A percentile compares a stretch with the other conserved stretches of the same genome.
These are phyloP conservation scores for Pseudonitzschia pungens DNA, from an alignment of 108 stramenopile genomes.

Conservation along the genomic window DNA sequence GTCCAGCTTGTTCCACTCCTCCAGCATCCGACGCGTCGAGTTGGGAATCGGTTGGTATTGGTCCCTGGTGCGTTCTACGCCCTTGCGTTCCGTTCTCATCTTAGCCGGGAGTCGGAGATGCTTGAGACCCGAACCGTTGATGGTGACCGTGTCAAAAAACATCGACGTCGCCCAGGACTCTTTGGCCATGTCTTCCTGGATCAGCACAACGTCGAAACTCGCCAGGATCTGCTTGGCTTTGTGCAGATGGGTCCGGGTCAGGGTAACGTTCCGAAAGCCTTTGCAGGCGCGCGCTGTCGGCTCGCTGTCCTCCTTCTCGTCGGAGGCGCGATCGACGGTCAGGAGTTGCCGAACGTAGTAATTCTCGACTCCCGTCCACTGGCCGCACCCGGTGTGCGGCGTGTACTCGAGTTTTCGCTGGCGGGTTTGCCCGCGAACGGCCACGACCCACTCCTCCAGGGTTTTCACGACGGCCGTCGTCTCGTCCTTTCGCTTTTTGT, in stretches of 20 bases:
- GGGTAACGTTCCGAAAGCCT: conserved; percentile 3
- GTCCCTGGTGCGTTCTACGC: not conserved
- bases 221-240: conserved; percentile 16
- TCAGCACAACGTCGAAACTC: conserved; percentile 19
- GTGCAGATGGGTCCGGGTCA: conserved; percentile 9
- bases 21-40: not conserved
- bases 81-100: not conserved
- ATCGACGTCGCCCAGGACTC: not conserved
- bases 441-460: conserved; percentile 16
- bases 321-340: conserved; percentile 12
- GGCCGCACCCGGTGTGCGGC: conserved; percentile 14
- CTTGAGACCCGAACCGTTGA: no score
- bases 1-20: conserved; percentile 21
- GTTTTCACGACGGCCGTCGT: not conserved
- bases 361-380: conserved; percentile 21
- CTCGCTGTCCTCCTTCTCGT: not conserved
- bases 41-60: not conserved
- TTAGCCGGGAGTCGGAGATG: not conserved
- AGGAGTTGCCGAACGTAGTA: conserved; percentile 21
- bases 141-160: not conserved
- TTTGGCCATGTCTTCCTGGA: not conserved
- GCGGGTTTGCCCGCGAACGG: conserved; percentile 11
- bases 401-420: not conserved
- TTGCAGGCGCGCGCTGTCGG: not conserved
- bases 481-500: conserved; percentile 6